Evolutionary conservation across 768 basidiomycete species (phyloP), one percentile per base, ranked within the genome.

Genomic region (Termitomyces sp.): DNA sequence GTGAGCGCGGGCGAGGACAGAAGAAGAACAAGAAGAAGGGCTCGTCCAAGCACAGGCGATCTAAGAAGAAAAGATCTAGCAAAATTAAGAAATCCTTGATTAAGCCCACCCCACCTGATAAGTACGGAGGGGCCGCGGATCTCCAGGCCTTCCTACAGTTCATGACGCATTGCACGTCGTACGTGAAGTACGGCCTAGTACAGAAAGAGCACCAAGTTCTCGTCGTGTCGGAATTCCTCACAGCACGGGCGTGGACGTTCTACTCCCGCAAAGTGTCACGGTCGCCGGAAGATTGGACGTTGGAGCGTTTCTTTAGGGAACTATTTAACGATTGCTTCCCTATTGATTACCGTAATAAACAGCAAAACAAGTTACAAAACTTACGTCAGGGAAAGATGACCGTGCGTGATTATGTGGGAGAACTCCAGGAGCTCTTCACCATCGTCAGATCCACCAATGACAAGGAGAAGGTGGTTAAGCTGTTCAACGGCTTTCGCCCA

Each of bases 401-500:
- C 0, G 70, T 75, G 0, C 41, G 56, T 0, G 68, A 66, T 2
- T 76, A 67, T 56, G 61, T 69, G 0, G 63, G 68, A 7, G 66
- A 71, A 39, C 56, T 76, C 0, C 58, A 64, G 13, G 64, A 64
- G 15, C 38, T 75, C 1, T 70, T 64, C 46, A 60, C 60, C 2
- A 64, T 65, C 3, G 65, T 74, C 10, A 71, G 73, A 0, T 49
- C 63, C 1, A 50, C 62, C 0, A 63, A 61, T 3, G 46, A 64
- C 4, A 55, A 51, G 0, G 68, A 73, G 16, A 57, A 64, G 11
- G 68, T 76, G 0, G 59, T 69, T 11, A 68, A 68, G 38, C 60
- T 76, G 0, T 78, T 71, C 68, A 58, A 62, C 13, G 70, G 73
- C 0, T 52, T 76, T 7, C 47, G 50, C 3, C 33, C 50, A 0